Percentiles rank a stretch among this genome's conserved stretches.
Evolutionary conservation across 768 basidiomycete species (phyloP).

Genomic region (Hortiboletus campestris): DNA sequence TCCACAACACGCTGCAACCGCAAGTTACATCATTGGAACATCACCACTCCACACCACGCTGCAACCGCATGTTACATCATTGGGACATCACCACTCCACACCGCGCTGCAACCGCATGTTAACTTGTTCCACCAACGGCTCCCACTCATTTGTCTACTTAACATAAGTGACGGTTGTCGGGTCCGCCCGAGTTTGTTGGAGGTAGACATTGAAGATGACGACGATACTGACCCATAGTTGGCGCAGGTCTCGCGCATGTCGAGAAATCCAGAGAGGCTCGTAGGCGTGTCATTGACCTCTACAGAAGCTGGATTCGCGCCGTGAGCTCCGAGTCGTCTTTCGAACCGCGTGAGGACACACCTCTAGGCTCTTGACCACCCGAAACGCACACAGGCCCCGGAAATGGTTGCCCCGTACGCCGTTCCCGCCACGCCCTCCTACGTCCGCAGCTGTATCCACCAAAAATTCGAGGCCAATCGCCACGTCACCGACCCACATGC

Average conservation of each 20-base stretch:
- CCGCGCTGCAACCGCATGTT: too few relatives aligned
- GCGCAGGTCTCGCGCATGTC: conserved; percentile 70
- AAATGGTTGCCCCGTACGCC: conserved; percentile 79
- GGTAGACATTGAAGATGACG: conserved; percentile 44
- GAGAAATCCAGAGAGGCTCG: conserved; percentile 54
- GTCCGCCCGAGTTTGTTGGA: background rate
- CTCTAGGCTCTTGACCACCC: too few relatives aligned
- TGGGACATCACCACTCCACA: too few relatives aligned
- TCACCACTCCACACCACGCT: too few relatives aligned
- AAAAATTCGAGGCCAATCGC: conserved; percentile 83
- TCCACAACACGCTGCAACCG: too few relatives aligned
- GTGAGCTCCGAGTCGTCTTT: conserved; percentile 46
- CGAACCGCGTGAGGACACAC: too few relatives aligned
- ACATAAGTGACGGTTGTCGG: conserved; percentile 16
- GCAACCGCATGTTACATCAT: too few relatives aligned
- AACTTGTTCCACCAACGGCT: too few relatives aligned
- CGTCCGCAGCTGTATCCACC: conserved; percentile 79
- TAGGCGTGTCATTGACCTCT: conserved; percentile 68
- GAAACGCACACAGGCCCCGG: conserved; percentile 67
- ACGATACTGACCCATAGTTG: conserved; percentile 90
- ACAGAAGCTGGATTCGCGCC: conserved; percentile 91
- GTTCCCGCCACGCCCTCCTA: conserved; percentile 78
- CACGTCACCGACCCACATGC: conserved; percentile 74
- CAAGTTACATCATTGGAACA: too few relatives aligned
- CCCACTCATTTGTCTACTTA: conserved; percentile 2